A percentile compares a stretch with the other conserved stretches of the same genome.
Evolutionary conservation across 2,329 filamentous ascomycete genomes (phyloP).

Genomic region (Monosporascus sp.): DNA sequence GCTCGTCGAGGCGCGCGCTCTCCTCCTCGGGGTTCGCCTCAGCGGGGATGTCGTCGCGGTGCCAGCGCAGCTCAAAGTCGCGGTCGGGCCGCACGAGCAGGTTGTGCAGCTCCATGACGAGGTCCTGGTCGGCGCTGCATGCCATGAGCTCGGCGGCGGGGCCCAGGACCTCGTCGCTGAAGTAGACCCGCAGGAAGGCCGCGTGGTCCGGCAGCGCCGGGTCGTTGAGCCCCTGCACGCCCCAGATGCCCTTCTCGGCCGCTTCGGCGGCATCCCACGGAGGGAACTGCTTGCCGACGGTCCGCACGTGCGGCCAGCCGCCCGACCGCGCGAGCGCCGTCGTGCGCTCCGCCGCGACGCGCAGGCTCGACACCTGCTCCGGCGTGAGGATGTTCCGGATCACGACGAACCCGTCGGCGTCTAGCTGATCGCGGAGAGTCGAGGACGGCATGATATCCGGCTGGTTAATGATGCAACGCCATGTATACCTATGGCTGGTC

Average conservation of each 20-base stretch:
- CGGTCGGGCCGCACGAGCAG: constrained; percentile 68
- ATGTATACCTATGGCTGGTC: not conserved
- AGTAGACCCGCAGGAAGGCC: constrained; percentile 66
- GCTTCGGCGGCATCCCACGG: constrained; percentile 61
- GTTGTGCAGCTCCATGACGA: constrained; percentile 87
- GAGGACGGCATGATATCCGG: constrained; percentile 1
- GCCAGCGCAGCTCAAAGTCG: constrained; percentile 76
- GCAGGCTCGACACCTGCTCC: constrained; percentile 52
- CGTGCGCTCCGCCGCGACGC: constrained; percentile 51
- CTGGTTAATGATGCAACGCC: not conserved
- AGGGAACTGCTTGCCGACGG: constrained; percentile 84
- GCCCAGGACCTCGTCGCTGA: constrained; percentile 57
- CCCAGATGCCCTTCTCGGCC: constrained; percentile 69
- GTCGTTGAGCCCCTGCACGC: constrained; percentile 79
- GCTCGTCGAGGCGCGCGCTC: constrained; percentile 48
- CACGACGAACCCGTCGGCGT: constrained; percentile 69
- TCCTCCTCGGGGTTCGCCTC: constrained; percentile 63
- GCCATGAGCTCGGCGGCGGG: constrained; percentile 62
- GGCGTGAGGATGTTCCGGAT: constrained; percentile 59
- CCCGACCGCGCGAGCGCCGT: constrained; percentile 61
- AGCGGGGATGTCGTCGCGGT: constrained; percentile 76
- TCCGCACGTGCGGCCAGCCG: constrained; percentile 75
- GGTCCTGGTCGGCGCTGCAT: constrained; percentile 26
- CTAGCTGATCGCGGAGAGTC: constrained; percentile 47
- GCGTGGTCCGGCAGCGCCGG: constrained; percentile 59